These are phyloP conservation scores for Tieghemiomyces parasiticus DNA, from an alignment of 192 early-diverging fungal species.

Conservation along the genomic window DNA sequence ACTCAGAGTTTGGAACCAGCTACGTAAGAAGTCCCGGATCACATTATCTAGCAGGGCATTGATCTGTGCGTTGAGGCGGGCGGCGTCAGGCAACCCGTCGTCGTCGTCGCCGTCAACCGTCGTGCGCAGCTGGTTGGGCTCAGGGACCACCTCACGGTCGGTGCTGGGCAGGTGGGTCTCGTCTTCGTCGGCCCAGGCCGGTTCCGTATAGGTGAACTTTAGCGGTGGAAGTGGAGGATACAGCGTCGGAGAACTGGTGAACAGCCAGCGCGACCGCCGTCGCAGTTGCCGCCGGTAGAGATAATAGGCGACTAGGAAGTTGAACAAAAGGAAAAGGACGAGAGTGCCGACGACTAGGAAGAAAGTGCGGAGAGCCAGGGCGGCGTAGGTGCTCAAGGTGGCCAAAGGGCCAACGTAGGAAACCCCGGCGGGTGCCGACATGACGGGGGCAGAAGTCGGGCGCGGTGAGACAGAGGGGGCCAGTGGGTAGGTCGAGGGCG, in stretches of 20 bases:
- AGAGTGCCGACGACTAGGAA: background rate
- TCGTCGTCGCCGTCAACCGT: background rate
- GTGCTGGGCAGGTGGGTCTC: constrained; percentile 1
- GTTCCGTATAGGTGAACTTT: background rate
- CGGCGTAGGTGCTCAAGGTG: no score
- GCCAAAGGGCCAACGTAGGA: no score
- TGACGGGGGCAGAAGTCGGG: no score
- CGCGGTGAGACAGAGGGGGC: no score
- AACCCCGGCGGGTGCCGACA: no score
- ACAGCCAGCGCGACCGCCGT: background rate
- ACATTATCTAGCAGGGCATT: constrained; percentile 16
- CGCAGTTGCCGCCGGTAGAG: background rate
- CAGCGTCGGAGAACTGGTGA: background rate
- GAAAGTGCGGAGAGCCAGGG: background rate
- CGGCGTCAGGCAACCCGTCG: no score
- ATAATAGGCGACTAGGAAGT: constrained; percentile 2
- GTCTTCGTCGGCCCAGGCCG: constrained; percentile 7
- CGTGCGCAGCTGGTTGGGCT: no score
- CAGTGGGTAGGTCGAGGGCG: no score
- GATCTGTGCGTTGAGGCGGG: background rate
- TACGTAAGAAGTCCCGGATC: constrained; percentile 29
- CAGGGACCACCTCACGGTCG: constrained; percentile 2
- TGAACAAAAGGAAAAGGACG: background rate
- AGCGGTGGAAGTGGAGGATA: constrained; percentile 6
- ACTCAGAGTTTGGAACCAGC: constrained; percentile 25